Evolutionary conservation across 2,329 filamentous ascomycete species (phyloP), one percentile per base, ranked within the genome.

Genomic region (Akanthomyces uredinophilus): DNA sequence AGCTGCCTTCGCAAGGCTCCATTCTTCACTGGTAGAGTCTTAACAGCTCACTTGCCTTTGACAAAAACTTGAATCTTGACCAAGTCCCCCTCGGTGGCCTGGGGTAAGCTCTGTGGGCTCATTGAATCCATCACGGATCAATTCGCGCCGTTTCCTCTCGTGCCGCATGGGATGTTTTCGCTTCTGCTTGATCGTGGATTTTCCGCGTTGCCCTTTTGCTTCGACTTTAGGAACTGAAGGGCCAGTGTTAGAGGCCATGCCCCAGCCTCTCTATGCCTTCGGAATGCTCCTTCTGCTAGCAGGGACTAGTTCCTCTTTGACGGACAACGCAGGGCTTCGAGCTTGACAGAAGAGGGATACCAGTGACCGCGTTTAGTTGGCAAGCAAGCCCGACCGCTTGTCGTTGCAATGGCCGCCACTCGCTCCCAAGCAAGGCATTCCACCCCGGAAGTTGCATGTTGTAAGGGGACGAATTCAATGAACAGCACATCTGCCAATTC

Each of bases 121-220:
- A 18, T 62, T 49, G 18, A 62, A 62, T 14, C 60, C 51, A 8
- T 62, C 60, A 4, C 51, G 51, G 37, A 62, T 62, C 5, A 62
- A 52, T 5, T 41, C 60, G n/a, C 60, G 60, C 10, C 60, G 52
- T 29, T 62, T 62, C 44, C 57, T 56, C 35, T 62, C 60, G 37
- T 62, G 60, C 7, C 60, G 60, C n/a, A 62, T 62, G 43, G 56
- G 60, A 35, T 62, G 56, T 43, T 52, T 54, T 3, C 60, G 52
- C 35, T 62, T 62, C 46, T 62, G 60, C 37, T 62, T 52, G 8
- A 62, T 57, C 11, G 60, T 62, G 44, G 57, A 52, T 41, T 50
- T 55, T 32, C 57, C 41, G 20, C 60, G 41, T 3, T 51, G 57
- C 14, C 37, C 57, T 8, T 35, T 60, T 1, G 37, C 10, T 32